These are phyloP conservation scores for Hypericum perforatum DNA, from an alignment of 345 rosid genomes.

Conservation along the genomic window DNA sequence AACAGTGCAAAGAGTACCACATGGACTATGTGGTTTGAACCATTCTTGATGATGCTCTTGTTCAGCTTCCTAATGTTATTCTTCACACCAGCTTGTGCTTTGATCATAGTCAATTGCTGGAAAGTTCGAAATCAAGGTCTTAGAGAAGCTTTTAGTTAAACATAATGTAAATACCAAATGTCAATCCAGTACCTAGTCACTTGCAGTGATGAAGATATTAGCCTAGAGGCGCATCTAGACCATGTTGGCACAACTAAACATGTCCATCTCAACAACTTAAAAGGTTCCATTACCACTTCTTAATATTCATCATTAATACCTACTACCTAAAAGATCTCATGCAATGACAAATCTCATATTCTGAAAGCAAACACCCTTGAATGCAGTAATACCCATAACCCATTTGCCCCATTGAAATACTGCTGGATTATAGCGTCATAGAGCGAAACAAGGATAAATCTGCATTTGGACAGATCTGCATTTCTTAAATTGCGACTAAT, in stretches of 20 bases:
- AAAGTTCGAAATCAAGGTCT: not conserved
- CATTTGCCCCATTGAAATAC: too few relatives aligned
- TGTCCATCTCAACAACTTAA: too few relatives aligned
- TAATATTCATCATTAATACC: too few relatives aligned
- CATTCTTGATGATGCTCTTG: slow-evolving; percentile 7
- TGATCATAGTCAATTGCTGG: slow-evolving; percentile 9
- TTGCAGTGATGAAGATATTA: too few relatives aligned
- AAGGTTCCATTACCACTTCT: too few relatives aligned
- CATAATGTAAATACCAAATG: not conserved
- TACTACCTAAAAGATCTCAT: too few relatives aligned
- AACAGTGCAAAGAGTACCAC: slow-evolving; percentile 8
- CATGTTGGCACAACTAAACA: too few relatives aligned
- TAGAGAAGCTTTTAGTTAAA: not conserved
- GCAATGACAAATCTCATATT: too few relatives aligned
- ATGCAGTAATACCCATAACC: too few relatives aligned
- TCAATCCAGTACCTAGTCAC: not conserved
- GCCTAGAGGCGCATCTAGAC: too few relatives aligned
- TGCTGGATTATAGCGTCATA: too few relatives aligned
- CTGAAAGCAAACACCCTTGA: too few relatives aligned
- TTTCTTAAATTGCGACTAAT: not conserved
- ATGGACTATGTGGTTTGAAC: slow-evolving; percentile 6
- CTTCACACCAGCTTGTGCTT: slow-evolving; percentile 10
- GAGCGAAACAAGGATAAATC: not conserved
- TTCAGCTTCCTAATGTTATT: slow-evolving; percentile 7
- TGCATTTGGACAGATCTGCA: not conserved